phyloP scores from a whole-genome alignment of 2,329 filamentous ascomycete species.

The Sclerotinia glacialis region DNA sequence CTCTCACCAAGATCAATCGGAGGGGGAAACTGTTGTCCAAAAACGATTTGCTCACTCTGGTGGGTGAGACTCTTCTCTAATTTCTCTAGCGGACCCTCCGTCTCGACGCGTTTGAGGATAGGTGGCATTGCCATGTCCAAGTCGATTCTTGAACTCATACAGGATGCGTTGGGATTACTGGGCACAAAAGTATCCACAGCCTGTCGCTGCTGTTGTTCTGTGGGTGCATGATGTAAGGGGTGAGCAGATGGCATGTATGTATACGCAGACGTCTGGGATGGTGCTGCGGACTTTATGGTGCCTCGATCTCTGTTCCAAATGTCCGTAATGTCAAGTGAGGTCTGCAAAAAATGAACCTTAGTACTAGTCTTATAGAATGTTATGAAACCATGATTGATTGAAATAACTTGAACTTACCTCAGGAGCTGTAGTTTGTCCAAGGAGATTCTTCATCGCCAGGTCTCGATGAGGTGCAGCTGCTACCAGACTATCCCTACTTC shows the following conservation, averaged over 20 bases:
- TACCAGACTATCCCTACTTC: slow-evolving; percentile 6
- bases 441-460: not conserved
- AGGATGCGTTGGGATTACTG: not conserved
- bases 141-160: not conserved
- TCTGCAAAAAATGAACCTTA: not conserved
- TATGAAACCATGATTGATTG: not conserved
- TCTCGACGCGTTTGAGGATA: not conserved
- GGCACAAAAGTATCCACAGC: not conserved
- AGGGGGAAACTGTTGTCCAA: not conserved
- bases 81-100: not conserved
- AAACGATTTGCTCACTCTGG: not conserved
- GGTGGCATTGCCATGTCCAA: slow-evolving; percentile 3
- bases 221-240: not conserved
- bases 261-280: not conserved
- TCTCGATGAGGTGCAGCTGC: slow-evolving; percentile 3
- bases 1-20: not conserved
- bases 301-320: not conserved
- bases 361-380: not conserved
- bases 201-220: not conserved
- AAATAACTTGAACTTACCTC: slow-evolving; percentile 4
- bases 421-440: not conserved
- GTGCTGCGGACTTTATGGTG: not conserved
- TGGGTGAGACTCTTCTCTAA: not conserved
- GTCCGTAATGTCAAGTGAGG: not conserved
- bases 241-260: not conserved